Evolutionary conservation across 371 early-diverging fungal species (phyloP).

Genomic region (Phascolomyces articulosus): DNA sequence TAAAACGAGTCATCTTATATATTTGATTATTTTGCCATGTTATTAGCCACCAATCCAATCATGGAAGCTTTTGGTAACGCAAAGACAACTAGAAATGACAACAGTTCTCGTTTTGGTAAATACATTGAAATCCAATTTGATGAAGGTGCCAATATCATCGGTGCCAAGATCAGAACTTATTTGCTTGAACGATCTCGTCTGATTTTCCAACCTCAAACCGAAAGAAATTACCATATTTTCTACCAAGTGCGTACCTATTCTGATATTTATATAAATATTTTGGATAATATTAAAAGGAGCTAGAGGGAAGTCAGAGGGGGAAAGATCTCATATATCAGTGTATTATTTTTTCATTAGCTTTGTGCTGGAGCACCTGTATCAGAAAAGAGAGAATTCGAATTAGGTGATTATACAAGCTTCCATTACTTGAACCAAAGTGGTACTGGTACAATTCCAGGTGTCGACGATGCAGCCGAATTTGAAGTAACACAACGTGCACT

Average conservation of each 20-base stretch:
- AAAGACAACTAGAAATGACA: constrained; percentile 98
- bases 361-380: constrained; percentile 87
- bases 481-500: constrained; percentile 85
- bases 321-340: neutral
- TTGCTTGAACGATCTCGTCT: constrained; percentile 97
- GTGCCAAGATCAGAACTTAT: constrained; percentile 96
- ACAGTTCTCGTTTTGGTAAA: constrained; percentile 99
- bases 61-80: constrained; percentile 99
- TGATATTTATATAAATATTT: too few species aligned
- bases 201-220: constrained; percentile 88
- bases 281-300: too few species aligned
- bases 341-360: too few species aligned
- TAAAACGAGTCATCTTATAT: too few species aligned
- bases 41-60: constrained; percentile 98
- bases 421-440: constrained; percentile 89
- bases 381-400: constrained; percentile 80
- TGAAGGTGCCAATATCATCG: constrained; percentile 82
- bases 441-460: constrained; percentile 74
- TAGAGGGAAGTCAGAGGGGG: too few species aligned
- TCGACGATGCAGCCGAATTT: constrained; percentile 93
- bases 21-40: too few species aligned
- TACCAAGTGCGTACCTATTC: constrained; percentile 67
- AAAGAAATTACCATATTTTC: constrained; percentile 99
- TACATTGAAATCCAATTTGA: constrained; percentile 94
- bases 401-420: constrained; percentile 73